Evolutionary conservation across 1,139 yeast genomes (phyloP), one percentile per base, ranked within the genome.

Genomic region (Yamadazyma trypodendri): DNA sequence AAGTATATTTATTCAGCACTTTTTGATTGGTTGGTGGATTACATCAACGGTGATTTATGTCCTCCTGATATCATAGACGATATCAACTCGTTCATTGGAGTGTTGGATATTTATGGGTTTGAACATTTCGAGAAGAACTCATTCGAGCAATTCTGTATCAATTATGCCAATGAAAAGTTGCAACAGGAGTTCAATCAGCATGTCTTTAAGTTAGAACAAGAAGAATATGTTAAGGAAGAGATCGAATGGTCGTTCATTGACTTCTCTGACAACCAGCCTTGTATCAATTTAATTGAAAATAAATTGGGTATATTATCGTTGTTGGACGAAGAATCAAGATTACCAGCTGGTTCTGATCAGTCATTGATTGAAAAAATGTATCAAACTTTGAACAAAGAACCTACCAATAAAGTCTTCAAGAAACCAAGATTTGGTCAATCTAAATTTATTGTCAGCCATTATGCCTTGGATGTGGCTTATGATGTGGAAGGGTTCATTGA

Each of bases 111-210:
- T 52, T 90, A 90, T 59, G 98, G 98, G 29, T 92, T 92, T 60
- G 98, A 92, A 62, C 97, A 90, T 66, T 92, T 92, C 60, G 90
- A 88, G 54, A 81, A 77, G 54, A 92, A 92, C 62, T 89, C 97
- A 6, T 92, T 92, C 54, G 98, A 92, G 65, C 98, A 92, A 60
- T 90, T 92, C 63, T 92, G 98, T 67, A 92, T 92, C 65, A 92
- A 92, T 60, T 92, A 92, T 61, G 97, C 98, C 36, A 92, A 92
- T 62, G 98, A 92, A 67, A 92, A 92, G 64, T 74, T 92, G 51
- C 98, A 92, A 63, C 98, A 92, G 64, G 97, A 90, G 60, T 92
- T 92, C 63, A 92, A 90, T 56, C 97, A 90, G 62, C 97, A 92
- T 58, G 97, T 92, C 34, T 92, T 92, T 75, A 92, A 90, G 60